Conservation (phyloP, 768 basidiomycete genomes). For the Pleurotus cornucopiae region DNA sequence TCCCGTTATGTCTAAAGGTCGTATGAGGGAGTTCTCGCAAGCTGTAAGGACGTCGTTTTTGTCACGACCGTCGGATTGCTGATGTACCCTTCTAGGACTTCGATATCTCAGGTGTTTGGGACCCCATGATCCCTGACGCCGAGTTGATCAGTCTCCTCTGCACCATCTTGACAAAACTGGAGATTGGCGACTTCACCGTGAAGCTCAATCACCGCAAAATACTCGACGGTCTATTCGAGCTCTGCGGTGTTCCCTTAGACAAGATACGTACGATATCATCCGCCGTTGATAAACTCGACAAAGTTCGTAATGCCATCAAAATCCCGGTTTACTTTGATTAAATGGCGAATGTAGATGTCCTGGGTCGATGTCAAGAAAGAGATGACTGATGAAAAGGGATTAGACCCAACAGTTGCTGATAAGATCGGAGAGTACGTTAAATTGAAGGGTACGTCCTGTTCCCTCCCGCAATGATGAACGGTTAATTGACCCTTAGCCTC, state of each 20-base stretch:
- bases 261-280: conserved; percentile 92
- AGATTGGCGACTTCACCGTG: conserved; percentile 92
- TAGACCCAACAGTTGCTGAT: conserved; percentile 78
- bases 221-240: conserved; percentile 93
- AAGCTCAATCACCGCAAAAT: conserved; percentile 98
- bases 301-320: conserved; percentile 41
- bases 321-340: background rate
- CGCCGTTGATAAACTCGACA: conserved; percentile 98
- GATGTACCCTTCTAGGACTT: conserved; percentile 61
- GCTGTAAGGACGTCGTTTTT: conserved; percentile 53
- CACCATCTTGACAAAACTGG: conserved; percentile 75
- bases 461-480: background rate
- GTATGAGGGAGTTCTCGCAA: conserved; percentile 98
- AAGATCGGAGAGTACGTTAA: conserved; percentile 97
- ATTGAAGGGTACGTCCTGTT: conserved; percentile 66
- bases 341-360: conserved; percentile 47
- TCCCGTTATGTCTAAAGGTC: conserved; percentile 95
- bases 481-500: too few relatives aligned
- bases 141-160: conserved; percentile 82
- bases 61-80: background rate
- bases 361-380: conserved; percentile 94
- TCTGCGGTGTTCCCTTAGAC: conserved; percentile 88
- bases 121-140: conserved; percentile 96
- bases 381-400: conserved; percentile 94
- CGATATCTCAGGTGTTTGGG: conserved; percentile 89